These are phyloP conservation scores for Sclerotinia nivalis DNA, from an alignment of 2,329 filamentous ascomycete species.

Conservation along the genomic window DNA sequence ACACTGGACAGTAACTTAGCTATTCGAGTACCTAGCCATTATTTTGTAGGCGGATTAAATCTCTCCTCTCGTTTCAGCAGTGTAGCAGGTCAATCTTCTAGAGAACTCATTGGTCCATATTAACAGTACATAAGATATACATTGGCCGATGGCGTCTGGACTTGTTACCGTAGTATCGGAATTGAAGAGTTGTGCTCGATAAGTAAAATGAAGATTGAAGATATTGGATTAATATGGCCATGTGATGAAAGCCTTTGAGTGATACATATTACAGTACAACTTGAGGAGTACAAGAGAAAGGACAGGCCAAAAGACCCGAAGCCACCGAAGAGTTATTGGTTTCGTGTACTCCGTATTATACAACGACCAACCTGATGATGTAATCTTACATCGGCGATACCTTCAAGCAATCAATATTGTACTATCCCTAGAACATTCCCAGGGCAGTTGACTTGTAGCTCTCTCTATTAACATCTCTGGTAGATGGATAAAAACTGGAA, in stretches of 20 bases:
- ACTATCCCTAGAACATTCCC: too few species aligned
- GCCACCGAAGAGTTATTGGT: neutral
- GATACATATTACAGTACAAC: neutral
- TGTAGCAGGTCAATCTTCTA: slow-evolving; percentile 12
- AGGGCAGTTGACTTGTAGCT: neutral
- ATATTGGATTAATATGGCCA: neutral
- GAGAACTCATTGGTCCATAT: neutral
- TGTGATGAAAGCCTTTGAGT: neutral
- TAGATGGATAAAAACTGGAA: too few species aligned
- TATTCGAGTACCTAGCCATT: too few species aligned
- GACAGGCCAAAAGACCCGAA: neutral
- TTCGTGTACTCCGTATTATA: neutral
- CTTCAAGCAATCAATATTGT: neutral
- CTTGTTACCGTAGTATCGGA: slow-evolving; percentile 8
- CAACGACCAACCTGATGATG: neutral
- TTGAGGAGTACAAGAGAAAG: neutral
- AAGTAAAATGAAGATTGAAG: neutral
- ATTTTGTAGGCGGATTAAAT: neutral
- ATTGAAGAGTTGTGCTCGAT: slow-evolving; percentile 15
- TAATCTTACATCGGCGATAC: neutral
- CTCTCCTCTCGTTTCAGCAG: slow-evolving; percentile 16
- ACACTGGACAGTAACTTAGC: too few species aligned
- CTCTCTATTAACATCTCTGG: neutral
- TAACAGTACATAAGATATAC: neutral
- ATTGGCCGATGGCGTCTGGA: slow-evolving; percentile 17